Evolutionary conservation across 768 basidiomycete species (phyloP).

Genomic region (Glaciozyma martinii): DNA sequence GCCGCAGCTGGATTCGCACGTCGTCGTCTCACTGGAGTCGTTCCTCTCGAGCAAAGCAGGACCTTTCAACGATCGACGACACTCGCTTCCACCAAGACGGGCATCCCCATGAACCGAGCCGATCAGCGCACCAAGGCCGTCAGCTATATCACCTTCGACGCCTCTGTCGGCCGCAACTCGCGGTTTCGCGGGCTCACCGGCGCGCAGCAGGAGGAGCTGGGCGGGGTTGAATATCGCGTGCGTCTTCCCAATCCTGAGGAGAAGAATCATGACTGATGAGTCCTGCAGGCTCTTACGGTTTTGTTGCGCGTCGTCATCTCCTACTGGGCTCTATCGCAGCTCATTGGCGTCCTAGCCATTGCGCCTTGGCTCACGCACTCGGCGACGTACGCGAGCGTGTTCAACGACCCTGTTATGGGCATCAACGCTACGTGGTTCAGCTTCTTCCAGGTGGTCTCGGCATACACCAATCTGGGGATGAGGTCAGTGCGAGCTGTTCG

Average conservation of each 20-base stretch:
- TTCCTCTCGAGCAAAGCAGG: constrained; percentile 56
- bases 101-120: constrained; percentile 39
- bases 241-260: background rate
- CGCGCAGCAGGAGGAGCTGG: constrained; percentile 85
- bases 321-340: constrained; percentile 65
- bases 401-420: constrained; percentile 26
- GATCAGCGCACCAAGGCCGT: constrained; percentile 46
- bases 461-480: constrained; percentile 66
- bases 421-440: constrained; percentile 43
- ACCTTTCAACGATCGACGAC: constrained; percentile 68
- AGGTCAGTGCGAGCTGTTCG: background rate
- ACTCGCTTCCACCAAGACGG: constrained; percentile 37
- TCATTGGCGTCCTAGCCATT: constrained; percentile 63
- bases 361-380: constrained; percentile 68
- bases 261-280: background rate
- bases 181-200: constrained; percentile 51
- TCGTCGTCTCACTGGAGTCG: constrained; percentile 56
- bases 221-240: constrained; percentile 81
- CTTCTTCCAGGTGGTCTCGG: constrained; percentile 25
- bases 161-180: constrained; percentile 40
- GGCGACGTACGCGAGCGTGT: background rate
- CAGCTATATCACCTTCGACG: constrained; percentile 75
- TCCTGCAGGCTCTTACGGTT: constrained; percentile 28
- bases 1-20: constrained; percentile 47
- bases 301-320: constrained; percentile 31